phyloP scores from a whole-genome alignment of 495 filamentous ascomycete genomes.

The Neurospora sp. region DNA sequence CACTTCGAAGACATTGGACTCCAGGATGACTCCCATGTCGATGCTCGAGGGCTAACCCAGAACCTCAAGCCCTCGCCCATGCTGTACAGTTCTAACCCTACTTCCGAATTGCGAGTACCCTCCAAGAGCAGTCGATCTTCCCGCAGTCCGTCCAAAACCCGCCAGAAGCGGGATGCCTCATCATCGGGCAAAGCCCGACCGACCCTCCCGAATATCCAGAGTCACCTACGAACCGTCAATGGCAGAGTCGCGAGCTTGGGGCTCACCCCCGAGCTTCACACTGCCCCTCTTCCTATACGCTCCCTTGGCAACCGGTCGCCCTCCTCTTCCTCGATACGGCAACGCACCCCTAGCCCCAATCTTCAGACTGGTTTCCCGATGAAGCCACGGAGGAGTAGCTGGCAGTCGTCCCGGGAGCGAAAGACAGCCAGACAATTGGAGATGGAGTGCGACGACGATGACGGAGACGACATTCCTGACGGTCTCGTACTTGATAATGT shows the following conservation, averaged over 20 bases:
- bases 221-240: slow-evolving; percentile 20
- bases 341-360: slow-evolving; percentile 32
- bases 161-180: slow-evolving; percentile 15
- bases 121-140: slow-evolving; percentile 26
- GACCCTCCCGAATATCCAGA: slow-evolving; percentile 20
- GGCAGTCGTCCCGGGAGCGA: slow-evolving; percentile 56
- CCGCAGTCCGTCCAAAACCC: slow-evolving; percentile 15
- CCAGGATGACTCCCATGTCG: slow-evolving; percentile 48
- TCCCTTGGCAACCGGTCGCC: slow-evolving; percentile 26
- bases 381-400: slow-evolving; percentile 49
- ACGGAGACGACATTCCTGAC: slow-evolving; percentile 78
- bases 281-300: slow-evolving; percentile 23
- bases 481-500: slow-evolving; percentile 90
- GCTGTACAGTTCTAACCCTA: slow-evolving; percentile 31
- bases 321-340: slow-evolving; percentile 19
- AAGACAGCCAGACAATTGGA: slow-evolving; percentile 76
- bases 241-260: slow-evolving; percentile 22
- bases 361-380: slow-evolving; percentile 32
- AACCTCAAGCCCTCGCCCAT: slow-evolving; percentile 34
- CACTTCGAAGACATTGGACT: slow-evolving; percentile 94
- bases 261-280: slow-evolving; percentile 21
- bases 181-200: slow-evolving; percentile 11
- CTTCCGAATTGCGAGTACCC: slow-evolving; percentile 31
- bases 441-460: slow-evolving; percentile 80
- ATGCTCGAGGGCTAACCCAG: slow-evolving; percentile 30